Percentiles rank a stretch among this genome's conserved stretches.
These are phyloP conservation scores for Viola odorata DNA, from an alignment of 345 rosid genomes.

Conservation along the genomic window DNA sequence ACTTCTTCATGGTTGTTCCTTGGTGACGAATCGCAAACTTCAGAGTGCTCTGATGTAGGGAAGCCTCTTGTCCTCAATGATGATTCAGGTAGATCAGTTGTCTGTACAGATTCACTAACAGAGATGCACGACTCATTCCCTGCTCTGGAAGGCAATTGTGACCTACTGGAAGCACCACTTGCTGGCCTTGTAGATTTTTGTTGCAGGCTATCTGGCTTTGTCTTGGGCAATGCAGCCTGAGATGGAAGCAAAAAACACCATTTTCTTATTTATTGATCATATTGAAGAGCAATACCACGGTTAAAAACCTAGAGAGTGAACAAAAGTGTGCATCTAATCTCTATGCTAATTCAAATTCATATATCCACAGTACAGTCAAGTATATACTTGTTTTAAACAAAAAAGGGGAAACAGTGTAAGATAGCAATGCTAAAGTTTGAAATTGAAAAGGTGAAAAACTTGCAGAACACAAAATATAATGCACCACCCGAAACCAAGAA, in stretches of 20 bases:
- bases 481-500: slow-evolving; percentile 8
- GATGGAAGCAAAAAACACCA: slow-evolving; percentile 1
- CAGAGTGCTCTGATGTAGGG: slow-evolving; percentile 16
- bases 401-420: no score
- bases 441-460: no score
- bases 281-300: no score
- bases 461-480: no score
- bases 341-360: no score
- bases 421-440: no score
- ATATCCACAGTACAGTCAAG: no score
- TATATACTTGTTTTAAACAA: no score
- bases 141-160: slow-evolving; percentile 23
- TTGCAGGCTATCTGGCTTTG: slow-evolving; percentile 18
- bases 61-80: slow-evolving; percentile 11
- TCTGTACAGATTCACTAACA: slow-evolving; percentile 7
- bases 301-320: no score
- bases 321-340: no score
- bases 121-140: slow-evolving; percentile 16
- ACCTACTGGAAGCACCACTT: slow-evolving; percentile 15
- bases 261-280: no score
- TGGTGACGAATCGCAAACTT: slow-evolving; percentile 16
- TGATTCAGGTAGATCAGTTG: slow-evolving; percentile 8
- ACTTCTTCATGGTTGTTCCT: slow-evolving; percentile 11
- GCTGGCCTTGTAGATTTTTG: slow-evolving; percentile 24
- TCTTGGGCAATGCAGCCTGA: slow-evolving; percentile 27